Evolutionary conservation across 1,139 yeast species (phyloP).

Genomic region (Meyerozyma carpophila): DNA sequence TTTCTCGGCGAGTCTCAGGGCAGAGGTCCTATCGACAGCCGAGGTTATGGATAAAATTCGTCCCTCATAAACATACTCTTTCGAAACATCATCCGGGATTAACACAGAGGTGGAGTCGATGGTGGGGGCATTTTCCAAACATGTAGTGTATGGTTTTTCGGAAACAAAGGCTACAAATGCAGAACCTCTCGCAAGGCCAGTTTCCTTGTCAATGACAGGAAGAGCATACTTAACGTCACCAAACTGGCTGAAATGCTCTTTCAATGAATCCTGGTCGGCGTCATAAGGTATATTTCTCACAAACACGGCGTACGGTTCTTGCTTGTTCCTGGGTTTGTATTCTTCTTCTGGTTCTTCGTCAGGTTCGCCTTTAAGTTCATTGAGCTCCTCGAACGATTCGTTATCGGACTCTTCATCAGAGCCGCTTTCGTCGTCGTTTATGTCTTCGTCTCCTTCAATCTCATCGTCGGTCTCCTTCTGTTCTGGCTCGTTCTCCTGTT

Average conservation of each 20-base stretch:
- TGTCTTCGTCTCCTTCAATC: constrained; percentile 15
- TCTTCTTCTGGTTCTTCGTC: constrained; percentile 27
- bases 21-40: constrained; percentile 87
- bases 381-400: constrained; percentile 19
- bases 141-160: constrained; percentile 57
- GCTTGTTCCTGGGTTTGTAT: constrained; percentile 48
- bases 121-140: constrained; percentile 75
- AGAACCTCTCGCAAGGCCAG: constrained; percentile 88
- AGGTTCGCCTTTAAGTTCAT: constrained; percentile 18
- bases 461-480: constrained; percentile 18
- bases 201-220: constrained; percentile 81
- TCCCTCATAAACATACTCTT: constrained; percentile 88
- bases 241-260: constrained; percentile 73
- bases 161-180: constrained; percentile 85
- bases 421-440: constrained; percentile 20
- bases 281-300: constrained; percentile 94
- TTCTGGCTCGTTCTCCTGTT: constrained; percentile 24
- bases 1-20: constrained; percentile 66
- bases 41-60: constrained; percentile 79
- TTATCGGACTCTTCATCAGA: constrained; percentile 29
- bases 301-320: constrained; percentile 68
- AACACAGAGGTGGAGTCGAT: constrained; percentile 72
- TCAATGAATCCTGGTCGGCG: constrained; percentile 74
- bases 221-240: constrained; percentile 91
- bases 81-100: constrained; percentile 87